Evolutionary conservation across 306 rosid genomes (phyloP).

Genomic region (Canavalia gladiata): DNA sequence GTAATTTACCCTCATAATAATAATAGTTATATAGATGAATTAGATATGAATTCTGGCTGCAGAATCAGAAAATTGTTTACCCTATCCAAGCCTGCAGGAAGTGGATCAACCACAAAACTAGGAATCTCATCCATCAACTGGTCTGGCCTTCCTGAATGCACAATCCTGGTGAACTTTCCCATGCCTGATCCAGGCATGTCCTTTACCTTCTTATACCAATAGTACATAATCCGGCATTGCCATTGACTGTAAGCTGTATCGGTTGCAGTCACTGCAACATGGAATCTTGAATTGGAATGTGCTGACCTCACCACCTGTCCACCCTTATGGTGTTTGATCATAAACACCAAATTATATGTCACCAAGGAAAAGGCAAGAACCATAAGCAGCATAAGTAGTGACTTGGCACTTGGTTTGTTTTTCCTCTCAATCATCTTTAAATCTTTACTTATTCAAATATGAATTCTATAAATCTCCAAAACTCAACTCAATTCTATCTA

Average conservation of each 20-base stretch:
- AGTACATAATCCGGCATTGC: constrained; percentile 85
- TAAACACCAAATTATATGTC: constrained; percentile 61
- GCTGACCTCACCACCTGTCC: constrained; percentile 16
- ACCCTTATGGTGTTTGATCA: constrained; percentile 54
- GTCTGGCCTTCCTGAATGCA: constrained; percentile 74
- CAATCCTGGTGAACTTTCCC: constrained; percentile 78
- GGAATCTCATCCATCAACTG: constrained; percentile 78
- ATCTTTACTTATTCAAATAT: not conserved
- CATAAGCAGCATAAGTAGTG: constrained; percentile 60
- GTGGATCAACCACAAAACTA: constrained; percentile 73
- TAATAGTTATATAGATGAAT: not conserved
- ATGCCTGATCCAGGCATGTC: constrained; percentile 75
- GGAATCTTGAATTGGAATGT: constrained; percentile 53
- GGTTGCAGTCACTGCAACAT: constrained; percentile 77
- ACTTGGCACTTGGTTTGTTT: constrained; percentile 57
- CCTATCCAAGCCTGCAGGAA: constrained; percentile 79
- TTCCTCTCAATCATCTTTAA: constrained; percentile 66
- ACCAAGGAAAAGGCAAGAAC: constrained; percentile 65
- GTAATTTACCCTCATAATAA: not conserved
- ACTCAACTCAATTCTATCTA: constrained; percentile 38
- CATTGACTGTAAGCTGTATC: constrained; percentile 79
- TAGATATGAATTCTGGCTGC: constrained; percentile 15
- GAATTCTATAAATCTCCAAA: constrained; percentile 37
- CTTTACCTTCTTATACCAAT: constrained; percentile 75
- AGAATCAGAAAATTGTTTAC: constrained; percentile 54